A percentile compares a stretch with the other conserved stretches of the same genome.
Evolutionary conservation across 805 yeast genomes (phyloP).

Genomic region (Metschnikowia orientalis): DNA sequence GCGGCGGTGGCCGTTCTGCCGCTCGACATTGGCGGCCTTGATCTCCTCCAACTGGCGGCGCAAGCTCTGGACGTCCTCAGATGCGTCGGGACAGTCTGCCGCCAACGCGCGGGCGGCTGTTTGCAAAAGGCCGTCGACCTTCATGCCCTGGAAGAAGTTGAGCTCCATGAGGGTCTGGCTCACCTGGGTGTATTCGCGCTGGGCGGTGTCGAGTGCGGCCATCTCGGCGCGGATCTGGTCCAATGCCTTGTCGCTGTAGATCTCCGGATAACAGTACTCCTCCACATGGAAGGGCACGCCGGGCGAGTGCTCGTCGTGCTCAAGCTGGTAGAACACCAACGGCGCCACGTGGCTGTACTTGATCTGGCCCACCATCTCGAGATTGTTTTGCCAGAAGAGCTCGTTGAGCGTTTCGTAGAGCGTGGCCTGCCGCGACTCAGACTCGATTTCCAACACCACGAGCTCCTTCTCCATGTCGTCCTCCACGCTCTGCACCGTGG

Average conservation of each 20-base stretch:
- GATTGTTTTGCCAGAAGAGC: slow-evolving; percentile 35
- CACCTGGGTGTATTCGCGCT: slow-evolving; percentile 18
- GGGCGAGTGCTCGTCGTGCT: slow-evolving; percentile 24
- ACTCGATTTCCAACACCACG: slow-evolving; percentile 30
- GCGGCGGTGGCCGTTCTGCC: slow-evolving; percentile 18
- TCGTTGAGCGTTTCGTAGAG: slow-evolving; percentile 33
- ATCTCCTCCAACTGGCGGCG: slow-evolving; percentile 19
- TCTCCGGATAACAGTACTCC: slow-evolving; percentile 33
- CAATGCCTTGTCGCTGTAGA: slow-evolving; percentile 26
- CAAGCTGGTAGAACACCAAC: slow-evolving; percentile 27
- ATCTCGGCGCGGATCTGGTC: slow-evolving; percentile 19
- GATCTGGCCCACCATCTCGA: slow-evolving; percentile 26
- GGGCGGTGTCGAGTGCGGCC: slow-evolving; percentile 15
- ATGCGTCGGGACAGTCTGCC: slow-evolving; percentile 18
- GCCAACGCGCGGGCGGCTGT: slow-evolving; percentile 20
- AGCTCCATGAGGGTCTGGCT: slow-evolving; percentile 27
- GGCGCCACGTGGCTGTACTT: slow-evolving; percentile 27
- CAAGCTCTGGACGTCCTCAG: slow-evolving; percentile 19
- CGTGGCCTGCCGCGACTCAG: slow-evolving; percentile 22
- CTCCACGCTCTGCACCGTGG: slow-evolving; percentile 25
- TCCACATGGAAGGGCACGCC: slow-evolving; percentile 22
- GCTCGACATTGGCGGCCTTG: slow-evolving; percentile 20
- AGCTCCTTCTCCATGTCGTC: slow-evolving; percentile 25
- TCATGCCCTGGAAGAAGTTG: slow-evolving; percentile 39
- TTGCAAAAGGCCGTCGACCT: slow-evolving; percentile 25